Evolutionary conservation across 768 basidiomycete species (phyloP).

Genomic region (Mrakia frigida): DNA sequence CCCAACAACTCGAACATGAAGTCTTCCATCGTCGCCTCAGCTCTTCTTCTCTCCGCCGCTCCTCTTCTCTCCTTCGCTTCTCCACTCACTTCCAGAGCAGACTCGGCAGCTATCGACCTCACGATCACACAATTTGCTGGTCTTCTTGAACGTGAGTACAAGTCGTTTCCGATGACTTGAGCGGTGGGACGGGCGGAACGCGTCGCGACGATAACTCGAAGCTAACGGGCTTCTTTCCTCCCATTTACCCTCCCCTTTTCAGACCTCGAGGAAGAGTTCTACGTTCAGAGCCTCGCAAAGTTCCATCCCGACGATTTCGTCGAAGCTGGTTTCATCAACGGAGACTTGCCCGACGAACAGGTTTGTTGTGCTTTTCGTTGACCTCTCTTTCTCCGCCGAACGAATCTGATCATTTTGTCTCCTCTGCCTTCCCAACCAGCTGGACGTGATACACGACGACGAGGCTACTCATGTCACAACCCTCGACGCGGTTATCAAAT

Average conservation of each 20-base stretch:
- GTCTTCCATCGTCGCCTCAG: not conserved
- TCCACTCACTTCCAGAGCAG: not conserved
- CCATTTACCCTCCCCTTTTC: not conserved
- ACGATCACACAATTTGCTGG: not conserved
- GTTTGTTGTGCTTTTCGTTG: constrained; percentile 20
- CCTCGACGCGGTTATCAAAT: constrained; percentile 31
- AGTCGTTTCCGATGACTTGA: not conserved
- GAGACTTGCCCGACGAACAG: constrained; percentile 52
- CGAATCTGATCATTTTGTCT: not conserved
- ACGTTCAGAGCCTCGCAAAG: constrained; percentile 59
- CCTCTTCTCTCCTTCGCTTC: not conserved
- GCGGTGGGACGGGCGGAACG: not conserved
- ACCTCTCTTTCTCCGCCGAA: not conserved
- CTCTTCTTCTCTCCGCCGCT: not conserved
- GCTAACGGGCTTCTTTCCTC: not conserved
- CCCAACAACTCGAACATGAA: not conserved
- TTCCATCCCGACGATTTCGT: constrained; percentile 63
- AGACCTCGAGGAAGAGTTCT: constrained; percentile 61
- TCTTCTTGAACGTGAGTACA: not conserved
- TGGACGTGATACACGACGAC: constrained; percentile 32
- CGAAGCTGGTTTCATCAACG: constrained; percentile 59
- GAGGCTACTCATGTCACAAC: constrained; percentile 33
- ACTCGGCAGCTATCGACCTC: not conserved
- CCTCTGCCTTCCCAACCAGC: not conserved
- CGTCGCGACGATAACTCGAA: not conserved